Base-by-base conservation (phyloP, 2,329 filamentous ascomycete genomes). In the Tympanopsis confertula region DNA sequence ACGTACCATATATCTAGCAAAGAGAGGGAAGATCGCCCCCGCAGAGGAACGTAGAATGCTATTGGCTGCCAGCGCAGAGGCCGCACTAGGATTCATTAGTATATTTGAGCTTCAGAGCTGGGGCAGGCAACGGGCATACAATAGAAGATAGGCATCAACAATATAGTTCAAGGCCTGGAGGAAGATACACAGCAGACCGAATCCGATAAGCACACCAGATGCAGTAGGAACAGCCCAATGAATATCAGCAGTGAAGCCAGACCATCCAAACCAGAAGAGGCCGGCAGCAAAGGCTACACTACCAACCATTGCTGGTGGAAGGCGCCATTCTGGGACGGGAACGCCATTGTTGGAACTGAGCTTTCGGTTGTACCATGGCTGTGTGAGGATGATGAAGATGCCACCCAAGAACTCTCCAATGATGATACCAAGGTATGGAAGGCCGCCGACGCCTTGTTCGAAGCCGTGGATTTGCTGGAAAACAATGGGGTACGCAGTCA, bases 401-500 rank as follows among this genome's bases (percentile, higher is more conserved):
- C 68, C 71, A 1, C 68, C 71, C 28, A 69, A 51, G 7, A 77
- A 33, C 43, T 71, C 59, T 26, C 74, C 74, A 18, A 63, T 49
- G 14, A 77, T 61, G 65, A 82, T 72, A 13, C 76, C 76, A 42
- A 82, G 74, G 45, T 74, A 80, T 0, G 77, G 71, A 1, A 82
- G 61, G 1, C 75, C 75, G 13, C 65, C 61, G 4, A 78, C 55
- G 35, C 77, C 76, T 1, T 59, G 51, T 19, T 55, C 66, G 55
- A 77, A 69, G 20, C 67, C 65, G 49, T 80, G 71, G 19, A 73
- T 62, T 19, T 50, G 43, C 36, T 69, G 57, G 49, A 78, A 79
- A 5, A 79, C 70, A 39, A 78, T 65, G 0, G 71, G 68, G 43
- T 78, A 78, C 4, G 74, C 71, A 2, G 74, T 77, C 19, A 82